Evolutionary conservation across 2,329 filamentous ascomycete genomes (phyloP).

Genomic region (Exophiala dermatitidis): DNA sequence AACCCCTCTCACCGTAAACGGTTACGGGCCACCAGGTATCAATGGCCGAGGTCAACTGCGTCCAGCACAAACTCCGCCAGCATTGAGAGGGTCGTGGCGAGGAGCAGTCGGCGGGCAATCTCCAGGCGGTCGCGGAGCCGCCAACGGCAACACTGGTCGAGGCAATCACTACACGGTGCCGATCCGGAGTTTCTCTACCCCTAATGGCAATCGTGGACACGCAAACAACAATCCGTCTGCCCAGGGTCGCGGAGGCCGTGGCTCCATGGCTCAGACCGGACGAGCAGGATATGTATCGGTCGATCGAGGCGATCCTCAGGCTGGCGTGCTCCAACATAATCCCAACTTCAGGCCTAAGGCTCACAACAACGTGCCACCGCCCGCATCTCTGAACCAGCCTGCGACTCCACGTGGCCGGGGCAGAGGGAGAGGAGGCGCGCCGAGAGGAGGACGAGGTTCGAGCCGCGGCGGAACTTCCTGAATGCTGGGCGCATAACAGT

Average conservation of each 20-base stretch:
- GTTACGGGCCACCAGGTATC: conserved; percentile 52
- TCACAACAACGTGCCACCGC: conserved; percentile 47
- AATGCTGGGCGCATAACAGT: conserved; percentile 1
- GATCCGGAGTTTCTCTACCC: conserved; percentile 16
- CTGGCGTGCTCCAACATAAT: conserved; percentile 50
- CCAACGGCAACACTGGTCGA: conserved; percentile 20
- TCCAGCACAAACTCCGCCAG: conserved; percentile 49
- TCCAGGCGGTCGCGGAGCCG: conserved; percentile 30
- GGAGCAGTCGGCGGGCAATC: conserved; percentile 47
- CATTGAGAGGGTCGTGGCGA: conserved; percentile 53
- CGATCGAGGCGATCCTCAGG: conserved; percentile 46
- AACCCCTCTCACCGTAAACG: conserved; percentile 48
- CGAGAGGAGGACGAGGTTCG: conserved; percentile 30
- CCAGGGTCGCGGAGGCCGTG: conserved; percentile 13
- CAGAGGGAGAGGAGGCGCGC: conserved; percentile 32
- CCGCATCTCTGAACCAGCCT: conserved; percentile 33
- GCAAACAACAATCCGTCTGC: conserved; percentile 4
- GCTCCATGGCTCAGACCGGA: conserved; percentile 8
- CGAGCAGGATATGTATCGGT: conserved; percentile 36
- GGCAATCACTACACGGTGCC: conserved; percentile 18
- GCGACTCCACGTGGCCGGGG: conserved; percentile 30
- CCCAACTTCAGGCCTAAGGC: conserved; percentile 50
- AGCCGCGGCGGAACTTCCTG: conserved; percentile 19
- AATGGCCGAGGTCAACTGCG: conserved; percentile 56
- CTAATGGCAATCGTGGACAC: conserved; percentile 14